Percentiles rank a stretch among this genome's conserved stretches.
Evolutionary conservation across 176 grass and related monocot species (phyloP).

Genomic region (barley (Hordeum vulgare)): DNA sequence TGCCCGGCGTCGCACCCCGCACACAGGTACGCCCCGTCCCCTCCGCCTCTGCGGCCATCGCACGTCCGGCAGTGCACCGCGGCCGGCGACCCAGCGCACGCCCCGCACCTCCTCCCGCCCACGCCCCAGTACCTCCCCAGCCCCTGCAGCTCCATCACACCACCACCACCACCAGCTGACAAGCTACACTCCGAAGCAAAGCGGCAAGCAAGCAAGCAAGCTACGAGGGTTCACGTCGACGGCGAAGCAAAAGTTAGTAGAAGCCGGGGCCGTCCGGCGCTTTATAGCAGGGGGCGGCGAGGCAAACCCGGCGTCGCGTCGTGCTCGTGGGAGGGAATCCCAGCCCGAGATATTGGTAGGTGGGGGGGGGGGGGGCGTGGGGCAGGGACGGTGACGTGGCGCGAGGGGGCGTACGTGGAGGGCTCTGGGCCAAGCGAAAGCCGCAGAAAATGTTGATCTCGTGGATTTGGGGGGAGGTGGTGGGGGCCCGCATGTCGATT

Average conservation of each 20-base stretch:
- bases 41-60: background rate
- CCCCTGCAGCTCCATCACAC: background rate
- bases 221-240: background rate
- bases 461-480: background rate
- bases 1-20: conserved; percentile 14
- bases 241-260: background rate
- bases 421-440: conserved; percentile 26
- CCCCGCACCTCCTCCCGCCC: conserved; percentile 18
- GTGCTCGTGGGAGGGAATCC: no score
- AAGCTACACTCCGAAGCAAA: background rate
- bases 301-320: background rate
- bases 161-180: no score
- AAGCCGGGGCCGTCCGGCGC: background rate
- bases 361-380: conserved; percentile 4
- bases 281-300: conserved; percentile 22
- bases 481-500: conserved; percentile 19
- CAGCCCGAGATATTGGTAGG: background rate
- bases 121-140: conserved; percentile 32
- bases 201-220: background rate
- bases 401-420: conserved; percentile 13
- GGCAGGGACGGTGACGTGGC: conserved; percentile 36
- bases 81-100: conserved; percentile 23
- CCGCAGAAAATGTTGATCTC: conserved; percentile 1
- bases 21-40: conserved; percentile 28
- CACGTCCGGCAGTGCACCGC: conserved; percentile 34